A percentile compares a stretch with the other conserved stretches of the same genome.
phyloP scores from a whole-genome alignment of 2,329 filamentous ascomycete genomes.

The Fusarium verticillioides region DNA sequence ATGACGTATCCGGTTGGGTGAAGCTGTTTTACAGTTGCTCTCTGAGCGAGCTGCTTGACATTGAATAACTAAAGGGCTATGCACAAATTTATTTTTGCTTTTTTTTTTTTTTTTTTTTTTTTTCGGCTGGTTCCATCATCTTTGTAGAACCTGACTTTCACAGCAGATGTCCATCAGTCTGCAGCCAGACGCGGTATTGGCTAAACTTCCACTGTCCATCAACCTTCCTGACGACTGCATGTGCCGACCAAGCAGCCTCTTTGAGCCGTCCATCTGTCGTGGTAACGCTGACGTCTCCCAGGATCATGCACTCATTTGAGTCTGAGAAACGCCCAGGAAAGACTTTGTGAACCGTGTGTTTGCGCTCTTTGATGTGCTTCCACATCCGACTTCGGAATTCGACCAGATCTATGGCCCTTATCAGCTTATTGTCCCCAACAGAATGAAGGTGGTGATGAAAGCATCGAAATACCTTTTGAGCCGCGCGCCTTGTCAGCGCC shows the following conservation, averaged over 20 bases:
- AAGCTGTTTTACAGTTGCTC: neutral
- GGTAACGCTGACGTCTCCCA: slow-evolving; percentile 46
- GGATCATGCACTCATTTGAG: slow-evolving; percentile 44
- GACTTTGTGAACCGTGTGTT: slow-evolving; percentile 55
- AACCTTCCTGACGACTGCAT: slow-evolving; percentile 46
- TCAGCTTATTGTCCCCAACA: slow-evolving; percentile 10
- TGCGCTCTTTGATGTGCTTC: slow-evolving; percentile 53
- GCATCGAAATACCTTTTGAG: slow-evolving; percentile 44
- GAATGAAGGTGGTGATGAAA: neutral
- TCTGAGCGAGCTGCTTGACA: neutral
- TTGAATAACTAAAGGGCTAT: slow-evolving; percentile 24
- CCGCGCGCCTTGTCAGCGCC: slow-evolving; percentile 54
- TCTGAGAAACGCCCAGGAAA: slow-evolving; percentile 54
- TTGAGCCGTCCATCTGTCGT: slow-evolving; percentile 44
- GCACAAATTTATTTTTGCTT: slow-evolving; percentile 19
- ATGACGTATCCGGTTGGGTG: slow-evolving; percentile 34
- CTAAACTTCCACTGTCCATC: slow-evolving; percentile 50
- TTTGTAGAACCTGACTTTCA: slow-evolving; percentile 2
- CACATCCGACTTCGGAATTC: slow-evolving; percentile 57
- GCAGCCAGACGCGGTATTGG: slow-evolving; percentile 49
- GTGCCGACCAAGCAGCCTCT: slow-evolving; percentile 47
- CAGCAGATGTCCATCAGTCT: slow-evolving; percentile 37
- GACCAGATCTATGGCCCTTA: slow-evolving; percentile 51
- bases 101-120: neutral
- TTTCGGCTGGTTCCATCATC: neutral